These are phyloP conservation scores for Globisporangium lucens DNA, from an alignment of 352 stramenopile genomes.

Conservation along the genomic window DNA sequence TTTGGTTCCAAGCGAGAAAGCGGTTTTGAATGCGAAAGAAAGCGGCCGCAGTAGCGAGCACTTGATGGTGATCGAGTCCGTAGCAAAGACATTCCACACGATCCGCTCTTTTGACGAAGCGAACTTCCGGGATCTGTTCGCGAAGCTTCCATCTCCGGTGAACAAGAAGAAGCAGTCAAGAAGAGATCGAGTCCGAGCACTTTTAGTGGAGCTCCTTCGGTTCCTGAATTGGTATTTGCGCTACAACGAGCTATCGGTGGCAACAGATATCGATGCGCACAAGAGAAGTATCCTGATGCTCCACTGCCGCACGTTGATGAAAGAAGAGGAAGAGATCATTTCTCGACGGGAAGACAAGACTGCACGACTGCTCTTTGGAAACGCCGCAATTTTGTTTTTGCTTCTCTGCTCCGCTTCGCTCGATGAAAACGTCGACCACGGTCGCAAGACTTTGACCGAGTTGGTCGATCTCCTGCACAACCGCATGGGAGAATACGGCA, in stretches of 20 bases:
- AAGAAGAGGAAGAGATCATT: slow-evolving; percentile 62
- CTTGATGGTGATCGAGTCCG: slow-evolving; percentile 27
- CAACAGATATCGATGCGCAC: slow-evolving; percentile 11
- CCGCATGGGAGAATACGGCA: slow-evolving; percentile 39
- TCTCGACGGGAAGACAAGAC: slow-evolving; percentile 42
- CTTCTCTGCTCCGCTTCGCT: slow-evolving; percentile 19
- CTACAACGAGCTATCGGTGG: neutral
- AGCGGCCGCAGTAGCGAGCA: neutral
- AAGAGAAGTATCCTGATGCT: slow-evolving; percentile 40
- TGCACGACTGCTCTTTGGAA: slow-evolving; percentile 42
- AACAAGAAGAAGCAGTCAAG: slow-evolving; percentile 50
- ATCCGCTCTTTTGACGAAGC: slow-evolving; percentile 34
- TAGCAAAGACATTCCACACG: slow-evolving; percentile 31
- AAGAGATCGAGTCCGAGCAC: slow-evolving; percentile 38
- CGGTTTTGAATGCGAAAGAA: neutral
- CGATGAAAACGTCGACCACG: neutral
- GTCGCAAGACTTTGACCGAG: slow-evolving; percentile 6
- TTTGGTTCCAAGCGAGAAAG: neutral
- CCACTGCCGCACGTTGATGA: slow-evolving; percentile 54
- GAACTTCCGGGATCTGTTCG: slow-evolving; percentile 31
- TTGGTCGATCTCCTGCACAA: slow-evolving; percentile 43
- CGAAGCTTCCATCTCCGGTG: slow-evolving; percentile 23
- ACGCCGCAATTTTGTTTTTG: slow-evolving; percentile 51
- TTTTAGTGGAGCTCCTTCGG: slow-evolving; percentile 40
- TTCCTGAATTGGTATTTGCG: slow-evolving; percentile 32